These are phyloP conservation scores for Aspergillus leporis DNA, from an alignment of 495 filamentous ascomycete genomes.

Conservation along the genomic window DNA sequence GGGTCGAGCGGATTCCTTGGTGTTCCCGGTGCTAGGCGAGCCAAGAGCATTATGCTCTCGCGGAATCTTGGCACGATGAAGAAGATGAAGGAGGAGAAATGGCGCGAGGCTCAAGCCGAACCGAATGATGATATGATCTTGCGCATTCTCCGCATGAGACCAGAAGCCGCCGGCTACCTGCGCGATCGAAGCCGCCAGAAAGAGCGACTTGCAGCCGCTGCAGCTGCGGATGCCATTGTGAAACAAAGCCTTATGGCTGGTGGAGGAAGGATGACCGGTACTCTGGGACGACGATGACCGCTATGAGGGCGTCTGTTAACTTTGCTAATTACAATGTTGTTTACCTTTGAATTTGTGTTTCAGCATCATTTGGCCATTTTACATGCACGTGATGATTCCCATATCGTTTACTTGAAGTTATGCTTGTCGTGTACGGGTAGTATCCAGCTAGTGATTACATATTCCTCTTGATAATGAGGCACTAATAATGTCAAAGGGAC, in stretches of 20 bases:
- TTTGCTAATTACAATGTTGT: conserved; percentile 9
- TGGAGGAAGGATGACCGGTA: conserved; percentile 63
- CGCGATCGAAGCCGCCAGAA: conserved; percentile 90
- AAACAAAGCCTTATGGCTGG: conserved; percentile 81
- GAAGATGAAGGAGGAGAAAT: conserved; percentile 92
- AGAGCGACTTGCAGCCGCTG: conserved; percentile 84
- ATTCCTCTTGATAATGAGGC: conserved; percentile 2
- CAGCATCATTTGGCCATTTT: conserved; percentile 16
- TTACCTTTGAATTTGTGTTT: conserved; percentile 11
- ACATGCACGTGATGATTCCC: conserved; percentile 17
- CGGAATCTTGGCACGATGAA: conserved; percentile 95
- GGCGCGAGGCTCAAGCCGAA: conserved; percentile 92
- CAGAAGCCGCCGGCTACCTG: conserved; percentile 88
- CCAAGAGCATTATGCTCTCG: conserved; percentile 93
- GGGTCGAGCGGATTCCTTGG: conserved; percentile 68
- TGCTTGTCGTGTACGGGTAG: conserved; percentile 7
- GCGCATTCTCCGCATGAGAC: conserved; percentile 91
- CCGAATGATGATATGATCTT: conserved; percentile 99
- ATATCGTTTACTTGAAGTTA: conserved; percentile 8
- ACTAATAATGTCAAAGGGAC: background rate
- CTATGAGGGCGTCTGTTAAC: conserved; percentile 11
- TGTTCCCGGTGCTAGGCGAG: conserved; percentile 66
- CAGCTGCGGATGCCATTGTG: conserved; percentile 93
- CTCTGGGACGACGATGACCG: conserved; percentile 42
- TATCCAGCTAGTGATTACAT: background rate